Evolutionary conservation across 345 rosid genomes (phyloP), one percentile per base, ranked within the genome.

Genomic region (Mercurialis annua): DNA sequence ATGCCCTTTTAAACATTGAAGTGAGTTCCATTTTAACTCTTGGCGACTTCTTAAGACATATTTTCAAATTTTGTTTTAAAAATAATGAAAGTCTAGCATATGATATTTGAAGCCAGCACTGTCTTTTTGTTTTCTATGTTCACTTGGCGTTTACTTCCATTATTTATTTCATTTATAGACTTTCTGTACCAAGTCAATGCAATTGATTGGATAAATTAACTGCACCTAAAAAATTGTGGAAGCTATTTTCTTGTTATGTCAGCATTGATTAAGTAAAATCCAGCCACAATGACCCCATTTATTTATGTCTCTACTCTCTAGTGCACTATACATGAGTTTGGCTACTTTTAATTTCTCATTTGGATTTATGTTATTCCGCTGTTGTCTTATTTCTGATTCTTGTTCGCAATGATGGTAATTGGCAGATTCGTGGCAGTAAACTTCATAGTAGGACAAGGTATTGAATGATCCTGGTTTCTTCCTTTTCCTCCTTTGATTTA

Each of bases 391-490:
- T 23, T 12, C 15, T 27, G 1, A 2, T 23, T 66, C 11, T 36
- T 64, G 48, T 29, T 55, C 54, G 15, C 46, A 5, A 6, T 48
- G 42, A 11, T 30, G 51, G 49, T 74, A 54, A 73, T 68, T 52
- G 69, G 52, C 84, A 95, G 99, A 79, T 95, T 73, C 96, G 99
- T 42, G 97, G 99, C 74, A 84, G 99, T 78, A 95, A 86, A 81
- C 93, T 95, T 59, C 98, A 95, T 72, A 95, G 83, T 74, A 86
- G 98, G 66, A 79, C 93, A 61, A 95, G 98, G 99, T 95, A 87
- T 62, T 40, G 62, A 59, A 52, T 76, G 63, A 24, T 59, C 26
- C 40, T 36, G 15, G 21, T 50, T 71, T 68, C 51, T 67, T 53
- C 17, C 60, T 54, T 20, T 50, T 40, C 18, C 24, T 30, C 27